Conservation (phyloP, 495 filamentous ascomycete species). For the Cladorrhinum samala region DNA sequence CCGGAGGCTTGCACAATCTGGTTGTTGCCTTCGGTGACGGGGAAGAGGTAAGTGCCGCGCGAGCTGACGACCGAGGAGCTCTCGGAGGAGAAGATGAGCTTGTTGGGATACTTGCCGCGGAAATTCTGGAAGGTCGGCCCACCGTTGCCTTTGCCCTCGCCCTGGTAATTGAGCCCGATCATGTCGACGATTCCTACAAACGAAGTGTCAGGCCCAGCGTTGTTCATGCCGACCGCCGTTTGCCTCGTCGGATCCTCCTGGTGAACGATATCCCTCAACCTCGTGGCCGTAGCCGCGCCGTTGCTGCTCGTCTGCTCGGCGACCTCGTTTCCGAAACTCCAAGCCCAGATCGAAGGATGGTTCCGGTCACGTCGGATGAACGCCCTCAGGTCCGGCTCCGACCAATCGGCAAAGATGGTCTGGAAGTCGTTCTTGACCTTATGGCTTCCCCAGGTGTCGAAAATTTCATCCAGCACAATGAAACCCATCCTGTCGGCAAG, state of each 20-base stretch:
- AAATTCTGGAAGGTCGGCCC: constrained; percentile 30
- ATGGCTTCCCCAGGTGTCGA: constrained; percentile 38
- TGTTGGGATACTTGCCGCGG: constrained; percentile 34
- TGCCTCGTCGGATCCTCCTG: constrained; percentile 39
- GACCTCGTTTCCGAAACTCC: constrained; percentile 46
- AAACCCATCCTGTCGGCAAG: constrained; percentile 53
- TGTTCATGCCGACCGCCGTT: constrained; percentile 36
- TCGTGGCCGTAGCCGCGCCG: constrained; percentile 25
- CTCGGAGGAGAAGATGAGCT: constrained; percentile 42
- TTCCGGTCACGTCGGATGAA: constrained; percentile 47
- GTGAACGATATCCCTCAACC: constrained; percentile 30
- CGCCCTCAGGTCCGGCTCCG: constrained; percentile 40
- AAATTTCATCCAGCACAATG: constrained; percentile 50
- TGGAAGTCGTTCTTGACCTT: constrained; percentile 44
- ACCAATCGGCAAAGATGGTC: constrained; percentile 42
- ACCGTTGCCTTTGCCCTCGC: constrained; percentile 36
- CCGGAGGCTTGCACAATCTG: constrained; percentile 1
- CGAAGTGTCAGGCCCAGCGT: constrained; percentile 22
- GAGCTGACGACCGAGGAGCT: constrained; percentile 37
- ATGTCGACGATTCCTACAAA: constrained; percentile 37
- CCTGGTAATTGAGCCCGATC: constrained; percentile 45
- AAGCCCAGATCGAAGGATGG: constrained; percentile 45
- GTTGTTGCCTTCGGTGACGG: constrained; percentile 26
- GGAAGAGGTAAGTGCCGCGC: constrained; percentile 46
- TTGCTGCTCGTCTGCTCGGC: constrained; percentile 28